phyloP scores from a whole-genome alignment of 2,329 filamentous ascomycete genomes.

The Pochonia chlamydosporia region DNA sequence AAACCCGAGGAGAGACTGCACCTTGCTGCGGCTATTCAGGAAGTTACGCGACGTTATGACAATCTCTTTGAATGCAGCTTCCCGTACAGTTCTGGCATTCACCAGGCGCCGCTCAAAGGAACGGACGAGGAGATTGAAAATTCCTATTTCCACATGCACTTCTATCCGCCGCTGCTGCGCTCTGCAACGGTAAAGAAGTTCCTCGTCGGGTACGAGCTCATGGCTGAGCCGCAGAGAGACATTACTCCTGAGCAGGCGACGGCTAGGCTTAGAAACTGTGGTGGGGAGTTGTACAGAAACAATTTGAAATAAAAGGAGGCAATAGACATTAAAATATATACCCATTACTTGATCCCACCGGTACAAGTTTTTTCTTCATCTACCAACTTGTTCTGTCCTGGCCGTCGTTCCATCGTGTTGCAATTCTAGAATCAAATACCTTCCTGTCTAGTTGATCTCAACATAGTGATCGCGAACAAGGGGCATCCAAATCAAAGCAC shows the following conservation, averaged over 20 bases:
- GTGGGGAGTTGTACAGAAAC: slow-evolving; percentile 81
- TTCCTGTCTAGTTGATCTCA: slow-evolving; percentile 23
- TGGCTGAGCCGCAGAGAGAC: slow-evolving; percentile 96
- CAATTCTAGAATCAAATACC: not conserved
- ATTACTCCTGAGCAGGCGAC: slow-evolving; percentile 97
- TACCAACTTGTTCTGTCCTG: too few species aligned
- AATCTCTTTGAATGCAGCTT: slow-evolving; percentile 97
- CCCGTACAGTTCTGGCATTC: slow-evolving; percentile 93
- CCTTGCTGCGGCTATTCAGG: slow-evolving; percentile 79
- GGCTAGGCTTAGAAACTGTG: slow-evolving; percentile 66
- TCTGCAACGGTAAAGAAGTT: slow-evolving; percentile 96
- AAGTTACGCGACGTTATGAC: slow-evolving; percentile 87
- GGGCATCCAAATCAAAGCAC: slow-evolving; percentile 55
- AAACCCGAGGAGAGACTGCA: slow-evolving; percentile 61
- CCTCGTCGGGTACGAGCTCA: slow-evolving; percentile 89
- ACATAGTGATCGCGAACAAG: slow-evolving; percentile 68
- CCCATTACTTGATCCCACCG: too few species aligned
- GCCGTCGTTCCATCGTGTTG: too few species aligned
- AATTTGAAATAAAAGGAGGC: slow-evolving; percentile 17
- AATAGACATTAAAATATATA: too few species aligned
- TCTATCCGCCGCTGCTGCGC: slow-evolving; percentile 88
- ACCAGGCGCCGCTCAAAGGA: slow-evolving; percentile 86
- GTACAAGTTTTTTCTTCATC: too few species aligned
- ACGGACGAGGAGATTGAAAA: slow-evolving; percentile 77
- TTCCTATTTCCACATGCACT: slow-evolving; percentile 94